Conservation (phyloP, 1,284 basidiomycete genomes). For the Papiliotrema nemorosa region DNA sequence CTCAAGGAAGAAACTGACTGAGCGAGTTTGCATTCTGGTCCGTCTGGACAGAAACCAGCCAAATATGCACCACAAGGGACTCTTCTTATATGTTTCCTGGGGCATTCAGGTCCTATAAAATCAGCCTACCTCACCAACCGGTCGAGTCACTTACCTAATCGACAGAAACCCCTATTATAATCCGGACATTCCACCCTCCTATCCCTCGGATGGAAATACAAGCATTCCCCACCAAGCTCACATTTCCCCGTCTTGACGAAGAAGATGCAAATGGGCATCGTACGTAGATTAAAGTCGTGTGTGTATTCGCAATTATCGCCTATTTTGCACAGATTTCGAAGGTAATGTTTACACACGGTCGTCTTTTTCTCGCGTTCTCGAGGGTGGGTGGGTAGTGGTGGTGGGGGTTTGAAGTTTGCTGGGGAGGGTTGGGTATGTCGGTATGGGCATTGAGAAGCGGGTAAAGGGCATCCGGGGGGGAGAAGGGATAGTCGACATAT, state of each 20-base stretch:
- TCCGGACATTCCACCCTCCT: constrained; percentile 90
- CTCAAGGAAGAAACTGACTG: constrained; percentile 63
- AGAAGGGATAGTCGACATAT: constrained; percentile 80
- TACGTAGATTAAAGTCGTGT: constrained; percentile 95
- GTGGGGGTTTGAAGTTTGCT: constrained; percentile 81
- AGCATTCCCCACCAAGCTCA: constrained; percentile 94
- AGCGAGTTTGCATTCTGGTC: constrained; percentile 81
- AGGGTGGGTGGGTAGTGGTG: constrained; percentile 70
- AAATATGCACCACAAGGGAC: constrained; percentile 88
- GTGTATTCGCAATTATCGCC: constrained; percentile 97
- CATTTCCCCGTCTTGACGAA: constrained; percentile 98
- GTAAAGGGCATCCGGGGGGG: constrained; percentile 78
- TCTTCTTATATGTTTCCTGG: constrained; percentile 86
- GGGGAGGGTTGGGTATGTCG: constrained; percentile 82
- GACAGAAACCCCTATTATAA: constrained; percentile 94
- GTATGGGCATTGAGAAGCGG: constrained; percentile 78
- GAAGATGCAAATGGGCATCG: constrained; percentile 99
- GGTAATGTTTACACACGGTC: constrained; percentile 99
- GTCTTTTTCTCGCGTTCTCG: constrained; percentile 77
- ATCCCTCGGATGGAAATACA: constrained; percentile 91
- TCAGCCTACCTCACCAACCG: not conserved
- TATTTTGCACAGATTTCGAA: constrained; percentile 97
- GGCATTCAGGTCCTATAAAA: constrained; percentile 72
- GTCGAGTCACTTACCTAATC: constrained; percentile 60
- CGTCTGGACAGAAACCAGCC: constrained; percentile 93